These are phyloP conservation scores for Huntiella savannae DNA, from an alignment of 2,329 filamentous ascomycete genomes.

Conservation along the genomic window DNA sequence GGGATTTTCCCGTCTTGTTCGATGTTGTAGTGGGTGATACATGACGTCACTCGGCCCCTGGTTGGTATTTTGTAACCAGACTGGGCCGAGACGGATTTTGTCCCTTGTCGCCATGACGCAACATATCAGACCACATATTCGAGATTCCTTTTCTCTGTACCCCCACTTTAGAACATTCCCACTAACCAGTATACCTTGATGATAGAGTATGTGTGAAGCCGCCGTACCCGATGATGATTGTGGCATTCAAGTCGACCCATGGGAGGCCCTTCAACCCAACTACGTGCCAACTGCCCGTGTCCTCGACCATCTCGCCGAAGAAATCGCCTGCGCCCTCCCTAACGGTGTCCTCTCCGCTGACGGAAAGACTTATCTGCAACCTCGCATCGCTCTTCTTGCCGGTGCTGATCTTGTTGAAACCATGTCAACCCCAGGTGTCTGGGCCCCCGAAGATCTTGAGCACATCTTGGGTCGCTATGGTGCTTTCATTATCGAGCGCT, in stretches of 20 bases:
- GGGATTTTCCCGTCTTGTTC: too few species aligned
- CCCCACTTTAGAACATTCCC: neutral
- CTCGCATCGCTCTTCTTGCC: slow-evolving; percentile 63
- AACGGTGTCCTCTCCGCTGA: slow-evolving; percentile 56
- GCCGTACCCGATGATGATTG: slow-evolving; percentile 58
- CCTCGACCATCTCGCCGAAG: slow-evolving; percentile 75
- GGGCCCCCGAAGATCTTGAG: slow-evolving; percentile 68
- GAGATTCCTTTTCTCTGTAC: neutral
- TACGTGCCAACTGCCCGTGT: slow-evolving; percentile 83
- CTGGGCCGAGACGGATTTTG: neutral
- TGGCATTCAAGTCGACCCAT: slow-evolving; percentile 66
- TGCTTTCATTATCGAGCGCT: slow-evolving; percentile 71
- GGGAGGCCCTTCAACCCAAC: slow-evolving; percentile 63
- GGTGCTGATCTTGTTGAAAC: slow-evolving; percentile 60
- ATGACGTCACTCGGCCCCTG: neutral
- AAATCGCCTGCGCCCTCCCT: slow-evolving; percentile 57
- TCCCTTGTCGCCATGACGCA: slow-evolving; percentile 1
- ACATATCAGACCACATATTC: neutral
- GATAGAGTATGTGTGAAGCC: slow-evolving; percentile 56
- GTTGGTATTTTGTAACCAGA: too few species aligned
- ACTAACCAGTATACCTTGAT: neutral
- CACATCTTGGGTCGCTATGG: slow-evolving; percentile 74
- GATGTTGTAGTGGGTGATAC: neutral
- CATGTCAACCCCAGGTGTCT: slow-evolving; percentile 56
- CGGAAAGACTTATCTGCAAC: slow-evolving; percentile 40